These are phyloP conservation scores for Cyclospora cayetanensis DNA, from an alignment of 169 alveolate genomes.

Conservation along the genomic window DNA sequence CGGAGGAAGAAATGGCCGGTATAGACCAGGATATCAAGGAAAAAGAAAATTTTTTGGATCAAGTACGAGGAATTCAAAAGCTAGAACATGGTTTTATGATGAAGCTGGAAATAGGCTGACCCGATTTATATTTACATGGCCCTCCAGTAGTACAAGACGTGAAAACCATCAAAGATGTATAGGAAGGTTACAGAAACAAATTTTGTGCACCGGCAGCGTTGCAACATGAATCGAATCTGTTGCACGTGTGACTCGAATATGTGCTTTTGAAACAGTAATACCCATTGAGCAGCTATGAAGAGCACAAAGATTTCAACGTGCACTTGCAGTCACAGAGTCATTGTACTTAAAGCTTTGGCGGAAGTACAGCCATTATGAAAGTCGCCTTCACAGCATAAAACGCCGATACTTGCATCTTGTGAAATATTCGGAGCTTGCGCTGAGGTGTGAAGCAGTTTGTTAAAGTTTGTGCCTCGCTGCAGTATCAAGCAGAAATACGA, in stretches of 20 bases:
- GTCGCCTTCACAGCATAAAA: conserved; percentile 45
- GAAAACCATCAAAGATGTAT: no score
- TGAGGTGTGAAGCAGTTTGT: neutral
- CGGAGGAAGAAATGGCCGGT: conserved; percentile 68
- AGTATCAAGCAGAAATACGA: conserved; percentile 84
- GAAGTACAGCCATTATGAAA: neutral
- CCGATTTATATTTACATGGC: no score
- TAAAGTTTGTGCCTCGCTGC: neutral
- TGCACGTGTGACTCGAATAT: no score
- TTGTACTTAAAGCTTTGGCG: neutral
- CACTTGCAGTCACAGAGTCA: neutral
- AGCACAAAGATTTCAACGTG: neutral
- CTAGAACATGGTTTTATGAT: no score
- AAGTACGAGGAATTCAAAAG: no score
- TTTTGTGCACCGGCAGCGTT: neutral
- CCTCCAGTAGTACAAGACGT: no score
- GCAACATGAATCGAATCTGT: neutral
- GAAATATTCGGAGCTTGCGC: conserved; percentile 26
- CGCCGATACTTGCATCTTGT: conserved; percentile 77
- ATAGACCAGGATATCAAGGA: conserved; percentile 75
- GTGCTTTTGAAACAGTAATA: no score
- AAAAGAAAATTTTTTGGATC: conserved; percentile 74
- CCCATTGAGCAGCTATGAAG: neutral
- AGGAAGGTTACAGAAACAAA: neutral
- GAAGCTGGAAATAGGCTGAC: no score